Evolutionary conservation across 2,329 filamentous ascomycete species (phyloP), one percentile per base, ranked within the genome.

Genomic region (Amauroascus niger): DNA sequence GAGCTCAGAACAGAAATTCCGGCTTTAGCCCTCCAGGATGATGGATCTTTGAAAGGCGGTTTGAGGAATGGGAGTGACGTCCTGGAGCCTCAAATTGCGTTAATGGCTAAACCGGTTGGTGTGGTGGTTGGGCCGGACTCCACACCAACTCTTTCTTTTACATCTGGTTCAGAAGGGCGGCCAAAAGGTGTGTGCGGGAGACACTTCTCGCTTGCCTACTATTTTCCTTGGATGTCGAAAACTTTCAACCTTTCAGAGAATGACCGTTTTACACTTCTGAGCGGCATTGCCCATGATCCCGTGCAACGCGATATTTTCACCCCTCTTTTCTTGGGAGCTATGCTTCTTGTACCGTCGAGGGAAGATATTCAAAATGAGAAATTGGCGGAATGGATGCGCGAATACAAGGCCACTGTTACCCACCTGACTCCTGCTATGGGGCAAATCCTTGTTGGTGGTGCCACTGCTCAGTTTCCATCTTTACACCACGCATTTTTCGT

Each of bases 351-450:
- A 0, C 90, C 90, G 0, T 80, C 87, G 9, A 80, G 80, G 54
- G 89, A 95, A 58, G 83, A 89, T 61, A 97, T 97, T 56, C 80
- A 84, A 52, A 86, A 96, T 66, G 90, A 95, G 70, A 83, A 78
- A 62, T 75, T 96, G 13, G 84, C 84, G 3, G 88, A 95, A 64
- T 98, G 93, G 93, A 88, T 96, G 78, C 76, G 78, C 50, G 80
- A 84, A 50, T 80, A 86, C 64, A 73, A 78, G 53, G 81, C 86
- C 2, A 95, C 84, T 14, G 86, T 89, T 18, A 88, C 86, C 11
- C 93, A 97, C 69, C 73, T 97, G 37, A 98, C 93, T 1, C 93
- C 93, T 8, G 93, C 93, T 54, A 96, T 97, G 90, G 90, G 90
- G 53, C 88, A 96, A 62, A 93, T 97, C 57, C 74, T 97, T 1